Evolutionary conservation across 345 rosid species (phyloP).

Genomic region (Crucihimalaya himalaica): DNA sequence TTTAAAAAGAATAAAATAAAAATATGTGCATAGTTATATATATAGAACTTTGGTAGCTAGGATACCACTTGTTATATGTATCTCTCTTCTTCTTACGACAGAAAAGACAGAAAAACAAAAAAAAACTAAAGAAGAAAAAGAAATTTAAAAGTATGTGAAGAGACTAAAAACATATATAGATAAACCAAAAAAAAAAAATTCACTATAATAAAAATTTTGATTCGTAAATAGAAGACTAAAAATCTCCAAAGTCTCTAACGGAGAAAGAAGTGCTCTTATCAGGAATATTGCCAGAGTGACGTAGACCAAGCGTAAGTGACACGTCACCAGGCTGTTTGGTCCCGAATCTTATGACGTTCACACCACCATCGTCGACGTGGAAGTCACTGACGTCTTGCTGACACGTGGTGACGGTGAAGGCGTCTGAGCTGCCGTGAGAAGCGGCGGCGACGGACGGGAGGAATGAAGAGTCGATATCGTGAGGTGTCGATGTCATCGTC

Average conservation of each 20-base stretch:
- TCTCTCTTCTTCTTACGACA: conserved; percentile 38
- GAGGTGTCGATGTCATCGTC: conserved; percentile 49
- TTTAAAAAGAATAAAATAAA: not conserved
- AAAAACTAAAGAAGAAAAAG: not conserved
- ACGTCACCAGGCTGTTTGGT: conserved; percentile 74
- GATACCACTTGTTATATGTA: conserved; percentile 9
- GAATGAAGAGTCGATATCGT: conserved; percentile 71
- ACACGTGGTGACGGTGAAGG: conserved; percentile 34
- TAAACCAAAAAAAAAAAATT: not conserved
- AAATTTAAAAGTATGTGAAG: conserved; percentile 9
- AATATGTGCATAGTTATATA: not conserved
- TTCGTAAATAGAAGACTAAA: conserved; percentile 45
- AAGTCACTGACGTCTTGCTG: conserved; percentile 45
- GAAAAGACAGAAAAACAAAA: not conserved
- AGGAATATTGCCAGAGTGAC: conserved; percentile 82
- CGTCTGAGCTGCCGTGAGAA: conserved; percentile 33
- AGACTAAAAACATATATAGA: conserved; percentile 8
- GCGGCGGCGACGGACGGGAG: conserved; percentile 28
- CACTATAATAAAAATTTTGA: conserved; percentile 18
- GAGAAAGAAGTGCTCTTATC: conserved; percentile 70
- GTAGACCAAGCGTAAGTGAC: conserved; percentile 97
- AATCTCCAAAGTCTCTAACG: conserved; percentile 77
- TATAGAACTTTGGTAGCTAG: conserved; percentile 10
- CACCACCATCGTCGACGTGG: conserved; percentile 41
- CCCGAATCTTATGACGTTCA: conserved; percentile 70